Evolutionary conservation across 176 grass and related monocot genomes (phyloP), one percentile per base, ranked within the genome.

Genomic region (maize (Zea mays)): DNA sequence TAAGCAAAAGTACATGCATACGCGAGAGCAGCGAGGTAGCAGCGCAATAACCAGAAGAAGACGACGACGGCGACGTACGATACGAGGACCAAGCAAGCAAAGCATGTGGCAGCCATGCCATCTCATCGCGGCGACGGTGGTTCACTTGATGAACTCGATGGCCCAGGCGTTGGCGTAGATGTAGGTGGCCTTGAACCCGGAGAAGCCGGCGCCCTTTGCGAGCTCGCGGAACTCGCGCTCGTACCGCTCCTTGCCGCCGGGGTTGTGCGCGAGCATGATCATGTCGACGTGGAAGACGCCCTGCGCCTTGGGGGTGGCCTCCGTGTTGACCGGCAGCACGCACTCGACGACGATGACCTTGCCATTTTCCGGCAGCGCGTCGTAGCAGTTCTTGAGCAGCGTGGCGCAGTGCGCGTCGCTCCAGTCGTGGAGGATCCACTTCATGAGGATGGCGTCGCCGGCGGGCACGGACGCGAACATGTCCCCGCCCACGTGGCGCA

Each of bases 341-440:
- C 86, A 85, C 76, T 97, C 95, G 8, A 88, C 95, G 11, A 97
- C 7, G 42, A 97, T 84, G 37, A 97, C 95, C 89, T 97, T 97
- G 8, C 95, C 95, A 37, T 84, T 67, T 0, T 48, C 60, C 9
- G 95, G 95, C 51, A 97, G 83, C 21, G 95, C 95, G 42, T 92
- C 86, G 80, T 88, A 86, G 89, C 95, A 97, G 80, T 97, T 97
- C 89, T 88, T 90, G 79, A 97, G 86, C 12, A 97, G 74, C 1
- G 58, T 71, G 1, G 87, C 66, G n/a, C 89, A 97, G 83, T 94
- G 95, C 27, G 82, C 74, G 37, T 94, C 95, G 65, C 95, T 97
- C 95, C 95, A 97, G 82, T 97, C 91, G 7, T 97, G 95, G 77
- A 97, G 82, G 70, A 97, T 94, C 91, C 91, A 94, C 91, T 97